phyloP scores from a whole-genome alignment of 768 basidiomycete species.

The Lyophyllum decastes region DNA sequence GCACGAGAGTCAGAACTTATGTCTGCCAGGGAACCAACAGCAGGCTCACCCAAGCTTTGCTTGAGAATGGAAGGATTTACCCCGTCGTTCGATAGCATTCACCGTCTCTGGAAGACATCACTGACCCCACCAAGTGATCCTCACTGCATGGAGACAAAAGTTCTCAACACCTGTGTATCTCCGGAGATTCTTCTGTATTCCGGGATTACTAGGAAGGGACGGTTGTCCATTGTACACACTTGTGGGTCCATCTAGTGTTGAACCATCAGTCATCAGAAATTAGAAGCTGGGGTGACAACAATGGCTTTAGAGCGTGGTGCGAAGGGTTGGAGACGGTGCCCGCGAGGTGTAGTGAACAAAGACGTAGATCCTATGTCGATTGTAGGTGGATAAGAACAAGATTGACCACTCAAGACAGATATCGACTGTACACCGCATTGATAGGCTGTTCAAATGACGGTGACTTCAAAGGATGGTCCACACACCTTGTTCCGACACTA shows the following conservation, averaged over 20 bases:
- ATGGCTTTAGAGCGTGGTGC: neutral
- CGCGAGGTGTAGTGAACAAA: neutral
- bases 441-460: neutral
- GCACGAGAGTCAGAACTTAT: too few relatives aligned
- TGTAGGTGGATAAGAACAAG: neutral
- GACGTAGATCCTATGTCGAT: neutral
- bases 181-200: neutral
- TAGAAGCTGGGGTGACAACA: neutral
- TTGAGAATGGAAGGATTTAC: too few relatives aligned
- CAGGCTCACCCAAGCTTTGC: too few relatives aligned
- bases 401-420: neutral
- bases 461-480: neutral
- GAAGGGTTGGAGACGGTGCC: neutral
- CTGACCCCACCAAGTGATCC: neutral
- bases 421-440: neutral
- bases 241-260: neutral
- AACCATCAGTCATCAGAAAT: neutral
- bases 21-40: too few relatives aligned
- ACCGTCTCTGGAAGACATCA: too few relatives aligned
- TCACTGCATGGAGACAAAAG: neutral
- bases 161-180: neutral
- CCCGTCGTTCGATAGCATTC: too few relatives aligned
- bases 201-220: neutral
- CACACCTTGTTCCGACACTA: constrained; percentile 19
- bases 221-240: neutral